A percentile compares a stretch with the other conserved stretches of the same genome.
Conservation (phyloP, 2,329 filamentous ascomycete genomes). For the Fusarium luffae region DNA sequence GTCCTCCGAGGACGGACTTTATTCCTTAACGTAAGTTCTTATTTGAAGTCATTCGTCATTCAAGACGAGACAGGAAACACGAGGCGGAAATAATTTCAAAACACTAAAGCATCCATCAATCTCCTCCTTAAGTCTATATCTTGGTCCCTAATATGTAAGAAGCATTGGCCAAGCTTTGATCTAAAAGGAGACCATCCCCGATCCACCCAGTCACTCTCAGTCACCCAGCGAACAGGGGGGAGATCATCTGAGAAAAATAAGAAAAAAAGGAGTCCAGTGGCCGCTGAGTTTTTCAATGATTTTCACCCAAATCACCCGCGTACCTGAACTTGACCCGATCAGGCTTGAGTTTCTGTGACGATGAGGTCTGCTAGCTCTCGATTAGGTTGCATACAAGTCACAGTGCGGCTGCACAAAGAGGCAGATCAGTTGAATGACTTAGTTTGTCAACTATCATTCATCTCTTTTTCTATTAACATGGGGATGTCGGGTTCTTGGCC, state of each 20-base stretch:
- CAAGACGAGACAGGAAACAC: slow-evolving; percentile 1
- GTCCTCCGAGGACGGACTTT: not conserved
- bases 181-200: slow-evolving; percentile 33
- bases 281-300: slow-evolving; percentile 26
- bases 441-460: slow-evolving; percentile 5
- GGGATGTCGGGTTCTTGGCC: slow-evolving; percentile 14
- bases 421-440: not conserved
- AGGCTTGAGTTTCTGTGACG: slow-evolving; percentile 30
- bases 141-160: slow-evolving; percentile 21
- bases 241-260: not conserved
- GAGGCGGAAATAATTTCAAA: slow-evolving; percentile 15
- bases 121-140: not conserved
- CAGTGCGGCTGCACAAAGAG: slow-evolving; percentile 20
- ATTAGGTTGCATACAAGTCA: slow-evolving; percentile 15
- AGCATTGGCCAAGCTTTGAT: slow-evolving; percentile 43
- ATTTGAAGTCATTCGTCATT: slow-evolving; percentile 2
- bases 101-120: not conserved
- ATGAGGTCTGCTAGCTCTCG: slow-evolving; percentile 18
- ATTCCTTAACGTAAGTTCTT: not conserved
- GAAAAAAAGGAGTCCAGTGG: slow-evolving; percentile 10
- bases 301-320: slow-evolving; percentile 28
- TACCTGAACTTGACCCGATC: slow-evolving; percentile 41
- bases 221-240: slow-evolving; percentile 10
- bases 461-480: not conserved
- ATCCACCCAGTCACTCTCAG: slow-evolving; percentile 5